These are phyloP conservation scores for Daldinia vernicosa DNA, from an alignment of 495 filamentous ascomycete species.

Conservation along the genomic window DNA sequence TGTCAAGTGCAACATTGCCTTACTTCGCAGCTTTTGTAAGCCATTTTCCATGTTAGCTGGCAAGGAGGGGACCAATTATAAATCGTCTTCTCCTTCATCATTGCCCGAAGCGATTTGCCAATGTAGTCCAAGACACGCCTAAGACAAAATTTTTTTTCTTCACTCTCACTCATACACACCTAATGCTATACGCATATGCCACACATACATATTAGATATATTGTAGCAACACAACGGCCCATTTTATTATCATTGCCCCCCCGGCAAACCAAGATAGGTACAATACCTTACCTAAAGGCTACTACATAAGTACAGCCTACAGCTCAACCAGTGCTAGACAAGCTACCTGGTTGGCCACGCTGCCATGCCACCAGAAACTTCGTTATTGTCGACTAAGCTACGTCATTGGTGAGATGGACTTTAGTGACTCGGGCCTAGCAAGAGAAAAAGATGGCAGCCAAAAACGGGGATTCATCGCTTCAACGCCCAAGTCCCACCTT, in stretches of 20 bases:
- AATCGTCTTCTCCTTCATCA: conserved; percentile 10
- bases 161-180: background rate
- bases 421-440: conserved; percentile 24
- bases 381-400: conserved; percentile 30
- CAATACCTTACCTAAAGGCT: conserved; percentile 1
- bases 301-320: background rate
- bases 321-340: background rate
- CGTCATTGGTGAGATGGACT: conserved; percentile 37
- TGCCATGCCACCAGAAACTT: conserved; percentile 3
- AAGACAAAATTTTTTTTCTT: conserved; percentile 25
- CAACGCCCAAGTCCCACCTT: conserved; percentile 36
- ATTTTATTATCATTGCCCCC: conserved; percentile 23
- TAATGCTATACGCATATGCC: background rate
- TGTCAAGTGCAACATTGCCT: conserved; percentile 29
- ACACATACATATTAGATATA: conserved; percentile 2
- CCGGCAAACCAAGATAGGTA: conserved; percentile 18
- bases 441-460: conserved; percentile 5
- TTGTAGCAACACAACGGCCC: conserved; percentile 20
- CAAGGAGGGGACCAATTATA: conserved; percentile 20
- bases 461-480: conserved; percentile 6
- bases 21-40: conserved; percentile 23
- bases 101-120: conserved; percentile 3
- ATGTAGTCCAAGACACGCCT: conserved; percentile 8
- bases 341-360: background rate
- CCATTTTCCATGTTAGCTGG: conserved; percentile 30